Conservation (phyloP, 2,329 filamentous ascomycete genomes). For the Aspergillus uvarum region DNA sequence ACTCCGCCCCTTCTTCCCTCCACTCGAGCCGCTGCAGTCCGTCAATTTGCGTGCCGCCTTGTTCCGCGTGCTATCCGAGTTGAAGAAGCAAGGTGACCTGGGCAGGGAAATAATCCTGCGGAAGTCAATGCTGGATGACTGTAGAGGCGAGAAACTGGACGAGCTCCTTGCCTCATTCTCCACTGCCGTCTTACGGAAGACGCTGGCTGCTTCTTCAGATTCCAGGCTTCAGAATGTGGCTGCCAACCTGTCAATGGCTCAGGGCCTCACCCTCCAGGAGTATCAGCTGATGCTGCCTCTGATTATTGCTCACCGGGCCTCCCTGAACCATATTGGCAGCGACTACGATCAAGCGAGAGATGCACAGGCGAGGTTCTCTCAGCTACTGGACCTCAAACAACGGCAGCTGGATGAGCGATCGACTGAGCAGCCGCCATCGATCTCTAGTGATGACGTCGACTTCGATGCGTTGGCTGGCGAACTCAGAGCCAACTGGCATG, state of each 20-base stretch:
- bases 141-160: slow-evolving; percentile 84
- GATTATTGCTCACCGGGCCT: slow-evolving; percentile 69
- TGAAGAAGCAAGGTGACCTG: slow-evolving; percentile 83
- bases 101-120: slow-evolving; percentile 77
- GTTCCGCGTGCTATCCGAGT: slow-evolving; percentile 74
- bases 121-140: slow-evolving; percentile 96
- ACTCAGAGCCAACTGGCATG: slow-evolving; percentile 72
- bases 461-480: slow-evolving; percentile 42
- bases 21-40: slow-evolving; percentile 84
- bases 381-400: slow-evolving; percentile 64
- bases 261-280: slow-evolving; percentile 31
- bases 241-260: slow-evolving; percentile 57
- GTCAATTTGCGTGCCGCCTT: slow-evolving; percentile 83
- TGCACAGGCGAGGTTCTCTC: slow-evolving; percentile 63
- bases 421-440: slow-evolving; percentile 24
- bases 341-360: slow-evolving; percentile 60
- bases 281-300: slow-evolving; percentile 58
- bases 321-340: slow-evolving; percentile 59
- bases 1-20: slow-evolving; percentile 85
- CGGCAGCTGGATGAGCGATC: slow-evolving; percentile 48
- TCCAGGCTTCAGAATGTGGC: slow-evolving; percentile 51
- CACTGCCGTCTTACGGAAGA: slow-evolving; percentile 73
- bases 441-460: slow-evolving; percentile 43
- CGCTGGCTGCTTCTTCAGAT: slow-evolving; percentile 48
- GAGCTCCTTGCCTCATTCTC: slow-evolving; percentile 85